Evolutionary conservation across 257 asterid genomes (phyloP), one percentile per base, ranked within the genome.

Genomic region (Linaria vulgaris): DNA sequence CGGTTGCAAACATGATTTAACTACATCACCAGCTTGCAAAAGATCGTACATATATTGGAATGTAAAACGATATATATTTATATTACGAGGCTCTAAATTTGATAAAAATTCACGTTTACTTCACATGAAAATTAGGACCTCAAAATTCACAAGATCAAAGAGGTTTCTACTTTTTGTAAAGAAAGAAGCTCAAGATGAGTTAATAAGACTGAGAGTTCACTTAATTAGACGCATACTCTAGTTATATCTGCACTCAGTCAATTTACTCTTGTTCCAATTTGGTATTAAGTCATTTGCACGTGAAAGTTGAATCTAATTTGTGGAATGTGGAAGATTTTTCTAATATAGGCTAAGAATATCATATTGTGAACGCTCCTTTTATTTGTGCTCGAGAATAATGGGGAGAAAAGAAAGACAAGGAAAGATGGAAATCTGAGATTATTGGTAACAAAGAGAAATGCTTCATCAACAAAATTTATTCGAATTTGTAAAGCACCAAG

Each of bases 291-390:
- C 64, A 43, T 30, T 52, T 71, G 67, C 63, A 34, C 52, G 22
- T 12, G 23, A 65, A 51, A 24, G 39, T 34, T 37, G 55, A 52
- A 31, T 52, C 47, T 19, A 22, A 25, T 49, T 27, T 47, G 69
- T 62, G 16, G 57, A 46, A 67, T 62, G 61, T 16, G 3, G 34
- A 67, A 67, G 73, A 50, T 21, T 67, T 61, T 47, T 55, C 56
- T 47, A 47, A 48, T 47, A 61, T 47, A 61, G 59, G 73, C 34
- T 53, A 23, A 55, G 38, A 9, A 37, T 41, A 27, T 6, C 34
- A 27, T 27, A 27, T 27, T 27, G 34, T 43, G 51, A n/a, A n/a
- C n/a, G n/a, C 65, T 43, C 48, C 16, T 43, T 43, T 43, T 43
- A 13, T 12, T 7, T 43, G 41, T 43, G 16, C 3, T 43, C 14